These are phyloP conservation scores for Spathaspora hagerdaliae DNA, from an alignment of 805 yeast species.

Conservation along the genomic window DNA sequence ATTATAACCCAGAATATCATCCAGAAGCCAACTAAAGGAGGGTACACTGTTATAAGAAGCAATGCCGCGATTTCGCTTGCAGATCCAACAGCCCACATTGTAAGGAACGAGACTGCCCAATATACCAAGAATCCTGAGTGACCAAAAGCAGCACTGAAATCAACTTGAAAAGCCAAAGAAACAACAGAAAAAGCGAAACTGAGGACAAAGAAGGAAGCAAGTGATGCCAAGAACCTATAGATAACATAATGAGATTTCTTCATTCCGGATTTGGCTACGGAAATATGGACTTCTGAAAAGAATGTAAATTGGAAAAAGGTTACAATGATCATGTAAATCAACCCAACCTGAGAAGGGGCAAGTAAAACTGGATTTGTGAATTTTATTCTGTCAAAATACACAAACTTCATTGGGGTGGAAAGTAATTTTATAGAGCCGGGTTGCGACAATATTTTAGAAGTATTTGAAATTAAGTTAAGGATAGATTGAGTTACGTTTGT, in stretches of 20 bases:
- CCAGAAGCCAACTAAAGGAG: conserved; percentile 72
- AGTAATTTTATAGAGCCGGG: conserved; percentile 10
- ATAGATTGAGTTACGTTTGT: conserved; percentile 19
- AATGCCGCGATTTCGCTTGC: conserved; percentile 64
- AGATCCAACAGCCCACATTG: conserved; percentile 76
- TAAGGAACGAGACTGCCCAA: conserved; percentile 66
- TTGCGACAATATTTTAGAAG: conserved; percentile 8
- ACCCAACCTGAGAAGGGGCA: conserved; percentile 74
- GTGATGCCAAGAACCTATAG: conserved; percentile 50
- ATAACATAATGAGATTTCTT: conserved; percentile 43
- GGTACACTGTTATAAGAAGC: conserved; percentile 47
- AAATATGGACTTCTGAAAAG: conserved; percentile 50
- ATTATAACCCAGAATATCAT: conserved; percentile 63
- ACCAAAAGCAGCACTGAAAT: conserved; percentile 57
- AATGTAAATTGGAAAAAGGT: conserved; percentile 70
- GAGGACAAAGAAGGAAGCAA: conserved; percentile 51
- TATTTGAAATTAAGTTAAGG: conserved; percentile 18
- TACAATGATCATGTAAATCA: conserved; percentile 65
- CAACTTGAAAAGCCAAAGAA: conserved; percentile 65
- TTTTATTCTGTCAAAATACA: conserved; percentile 47
- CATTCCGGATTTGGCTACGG: conserved; percentile 41
- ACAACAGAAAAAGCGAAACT: conserved; percentile 58
- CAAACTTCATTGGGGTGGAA: conserved; percentile 30
- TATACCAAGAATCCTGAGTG: conserved; percentile 66
- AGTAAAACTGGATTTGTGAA: conserved; percentile 44